Base-by-base conservation (phyloP, 139 green algal species). In the Eudorina sp. region DNA sequence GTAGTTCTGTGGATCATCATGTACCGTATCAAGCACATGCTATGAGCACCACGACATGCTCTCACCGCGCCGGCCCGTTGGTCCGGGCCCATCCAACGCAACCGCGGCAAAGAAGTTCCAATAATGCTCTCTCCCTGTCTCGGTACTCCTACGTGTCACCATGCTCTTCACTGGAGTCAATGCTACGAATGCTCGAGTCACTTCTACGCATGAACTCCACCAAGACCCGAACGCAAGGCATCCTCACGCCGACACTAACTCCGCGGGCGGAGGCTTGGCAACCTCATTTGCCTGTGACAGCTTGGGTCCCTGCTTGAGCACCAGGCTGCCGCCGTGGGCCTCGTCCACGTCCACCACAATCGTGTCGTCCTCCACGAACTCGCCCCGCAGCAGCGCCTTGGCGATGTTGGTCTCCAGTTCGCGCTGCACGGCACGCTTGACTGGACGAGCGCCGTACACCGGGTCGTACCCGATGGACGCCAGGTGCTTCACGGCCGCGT, bases 351-450 rank as follows among this genome's bases (percentile, higher is more conserved):
- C 86, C 70, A 94, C 94, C 19, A 94, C 51, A 25, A 96, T 83
- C 8, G 89, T 92, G 89, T 92, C 89, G 40, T 92, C 89, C 53
- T 92, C 89, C 69, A 69, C 68, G 85, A 96, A 93, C 40, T 96
- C 92, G 25, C 92, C 93, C 3, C 88, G 76, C 70, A 96, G 91
- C 86, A 96, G 48, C 55, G 89, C 89, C 90, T 92, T 93, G 53
- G 97, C 97, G 31, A 99, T 85, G 31, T 89, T 79, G 18, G 96
- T 99, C 92, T 99, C 97, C 78, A 99, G 92, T 89, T 98, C 92
- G 43, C 95, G 95, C 92, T 98, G 96, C 62, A 99, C 96, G 31
- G 96, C 97, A 29, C 97, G 93, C 95, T 99, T 99, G 16, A 99
- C 97, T 11, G 97, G 97, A 51, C 75, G 73, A 19, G 88, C 97